Conservation (phyloP, 2,329 filamentous ascomycete species). For the Camptophora hylomeconis region DNA sequence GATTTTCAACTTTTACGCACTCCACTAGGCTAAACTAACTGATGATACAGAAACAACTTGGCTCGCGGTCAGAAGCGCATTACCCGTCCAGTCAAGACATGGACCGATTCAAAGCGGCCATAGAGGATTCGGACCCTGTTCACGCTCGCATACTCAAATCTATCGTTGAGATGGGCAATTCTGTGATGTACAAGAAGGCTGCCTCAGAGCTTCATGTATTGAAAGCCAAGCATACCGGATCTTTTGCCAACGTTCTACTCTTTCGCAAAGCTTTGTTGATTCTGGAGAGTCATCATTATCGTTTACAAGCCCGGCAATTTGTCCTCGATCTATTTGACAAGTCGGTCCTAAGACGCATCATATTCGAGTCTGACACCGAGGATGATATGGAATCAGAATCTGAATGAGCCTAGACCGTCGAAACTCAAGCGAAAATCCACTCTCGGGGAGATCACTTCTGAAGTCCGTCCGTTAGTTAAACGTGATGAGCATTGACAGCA, state of each 20-base stretch:
- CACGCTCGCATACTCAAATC: slow-evolving; percentile 70
- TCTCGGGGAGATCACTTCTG: too few relatives aligned
- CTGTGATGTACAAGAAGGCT: slow-evolving; percentile 79
- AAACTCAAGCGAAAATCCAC: too few relatives aligned
- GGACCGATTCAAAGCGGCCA: slow-evolving; percentile 43
- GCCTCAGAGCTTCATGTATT: slow-evolving; percentile 63
- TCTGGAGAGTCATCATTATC: slow-evolving; percentile 79
- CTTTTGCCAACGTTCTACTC: slow-evolving; percentile 62
- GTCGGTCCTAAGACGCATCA: slow-evolving; percentile 68
- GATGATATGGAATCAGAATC: slow-evolving; percentile 19
- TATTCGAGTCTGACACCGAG: slow-evolving; percentile 58
- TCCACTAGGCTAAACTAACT: slow-evolving; percentile 4
- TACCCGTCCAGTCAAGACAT: slow-evolving; percentile 31
- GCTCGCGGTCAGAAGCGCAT: slow-evolving; percentile 22
- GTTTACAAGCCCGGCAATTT: slow-evolving; percentile 73
- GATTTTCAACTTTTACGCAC: slow-evolving; percentile 15
- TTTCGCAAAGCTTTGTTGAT: slow-evolving; percentile 78
- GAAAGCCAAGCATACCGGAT: slow-evolving; percentile 58
- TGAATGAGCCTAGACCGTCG: too few relatives aligned
- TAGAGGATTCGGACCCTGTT: slow-evolving; percentile 45
- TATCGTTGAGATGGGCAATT: slow-evolving; percentile 81
- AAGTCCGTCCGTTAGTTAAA: too few relatives aligned
- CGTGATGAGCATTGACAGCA: too few relatives aligned
- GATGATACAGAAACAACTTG: slow-evolving; percentile 8
- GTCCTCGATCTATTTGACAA: slow-evolving; percentile 93